Percentiles rank a stretch among this genome's conserved stretches.
Conservation (phyloP, 164 flowering plant species). For the Macadamia tetraphylla region DNA sequence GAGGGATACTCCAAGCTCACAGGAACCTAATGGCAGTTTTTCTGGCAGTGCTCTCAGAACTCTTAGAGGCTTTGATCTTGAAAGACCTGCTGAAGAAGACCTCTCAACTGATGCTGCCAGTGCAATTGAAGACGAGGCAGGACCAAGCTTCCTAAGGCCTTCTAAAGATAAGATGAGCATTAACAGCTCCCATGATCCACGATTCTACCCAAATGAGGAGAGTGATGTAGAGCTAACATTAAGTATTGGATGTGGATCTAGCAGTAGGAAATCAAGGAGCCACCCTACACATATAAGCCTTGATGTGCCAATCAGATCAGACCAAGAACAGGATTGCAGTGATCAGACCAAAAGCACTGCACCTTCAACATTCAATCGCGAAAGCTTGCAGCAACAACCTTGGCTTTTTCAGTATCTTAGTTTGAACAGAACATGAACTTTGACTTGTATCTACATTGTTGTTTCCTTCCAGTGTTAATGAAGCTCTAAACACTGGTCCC, state of each 20-base stretch:
- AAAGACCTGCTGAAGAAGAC: constrained; percentile 32
- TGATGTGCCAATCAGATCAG: constrained; percentile 18
- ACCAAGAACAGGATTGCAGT: constrained; percentile 30
- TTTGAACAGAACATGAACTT: constrained; percentile 33
- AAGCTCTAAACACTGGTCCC: background rate
- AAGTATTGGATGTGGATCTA: constrained; percentile 43
- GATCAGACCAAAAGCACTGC: constrained; percentile 22
- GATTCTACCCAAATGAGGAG: constrained; percentile 19
- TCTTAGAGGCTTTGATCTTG: constrained; percentile 41
- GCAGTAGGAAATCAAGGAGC: constrained; percentile 22
- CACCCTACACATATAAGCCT: background rate
- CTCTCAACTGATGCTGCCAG: constrained; percentile 14
- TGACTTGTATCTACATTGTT: constrained; percentile 2
- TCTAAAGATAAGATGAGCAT: constrained; percentile 12
- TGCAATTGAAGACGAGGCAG: constrained; percentile 13
- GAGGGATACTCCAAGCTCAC: constrained; percentile 23
- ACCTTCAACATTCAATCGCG: constrained; percentile 30
- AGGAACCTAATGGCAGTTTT: constrained; percentile 35
- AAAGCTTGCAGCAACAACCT: constrained; percentile 39
- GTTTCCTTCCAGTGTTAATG: constrained; percentile 5
- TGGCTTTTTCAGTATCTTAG: constrained; percentile 54
- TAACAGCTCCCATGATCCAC: constrained; percentile 3
- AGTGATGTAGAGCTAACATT: constrained; percentile 55
- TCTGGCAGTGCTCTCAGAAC: constrained; percentile 29
- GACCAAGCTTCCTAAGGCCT: constrained; percentile 10